Evolutionary conservation across 768 basidiomycete species (phyloP), one percentile per base, ranked within the genome.

Genomic region (Mycena olivaceomarginata): DNA sequence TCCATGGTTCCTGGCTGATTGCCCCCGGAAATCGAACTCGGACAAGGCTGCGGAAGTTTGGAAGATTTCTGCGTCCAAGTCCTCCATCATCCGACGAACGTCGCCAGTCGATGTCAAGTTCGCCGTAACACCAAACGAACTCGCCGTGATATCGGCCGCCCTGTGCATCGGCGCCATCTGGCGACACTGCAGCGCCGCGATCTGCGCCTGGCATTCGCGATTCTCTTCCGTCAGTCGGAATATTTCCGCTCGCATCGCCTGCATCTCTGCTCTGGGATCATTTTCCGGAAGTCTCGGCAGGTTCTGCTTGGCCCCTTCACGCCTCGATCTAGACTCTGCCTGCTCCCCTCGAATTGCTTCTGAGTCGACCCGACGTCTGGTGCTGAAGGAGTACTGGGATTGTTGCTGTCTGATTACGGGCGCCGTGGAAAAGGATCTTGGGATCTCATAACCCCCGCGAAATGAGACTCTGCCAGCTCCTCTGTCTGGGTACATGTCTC

Each of bases 21-120:
- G 67, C 12, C 57, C 22, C 4, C 46, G 39, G 25, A 72, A 53
- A 25, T 72, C 71, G 25, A 53, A 66, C 39, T 88, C 87, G 0
- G 88, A 81, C 79, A 88, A 83, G 70, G 80, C 82, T 1, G 86
- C 85, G 0, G 86, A 84, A 20, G 82, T 82, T 75, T 89, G 87
- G 16, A 84, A 82, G 20, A 88, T 85, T 60, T 85, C 84, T 10
- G 84, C 76, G 46, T 88, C 87, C 15, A 89, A 78, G 20, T 80
- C 80, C 69, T 84, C 82, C 31, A 89, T 78, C 71, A 82, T 84
- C 9, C 70, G 81, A 37, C 82, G 81, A 41, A 87, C 84, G 45
- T 89, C 86, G 31, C 81, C 80, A 9, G 85, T 85, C 16, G 87
- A 85, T 64, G 67, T 66, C 65, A 20, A 13, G 40, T 77, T 65